Evolutionary conservation across 495 filamentous ascomycete genomes (phyloP).

Genomic region (Chaetomidium leptoderma): DNA sequence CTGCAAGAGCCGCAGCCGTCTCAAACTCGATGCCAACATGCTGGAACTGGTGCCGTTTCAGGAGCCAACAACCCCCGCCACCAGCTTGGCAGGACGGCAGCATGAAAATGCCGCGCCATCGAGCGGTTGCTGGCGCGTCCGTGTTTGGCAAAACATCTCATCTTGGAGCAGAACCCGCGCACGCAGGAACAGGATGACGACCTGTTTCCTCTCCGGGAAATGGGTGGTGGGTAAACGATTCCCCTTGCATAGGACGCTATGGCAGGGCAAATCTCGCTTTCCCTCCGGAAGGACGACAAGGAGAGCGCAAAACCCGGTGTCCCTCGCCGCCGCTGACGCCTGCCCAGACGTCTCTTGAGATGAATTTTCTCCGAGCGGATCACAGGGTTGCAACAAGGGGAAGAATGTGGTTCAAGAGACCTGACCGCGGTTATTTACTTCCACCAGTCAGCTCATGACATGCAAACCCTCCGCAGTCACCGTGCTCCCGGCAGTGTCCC

Average conservation of each 20-base stretch:
- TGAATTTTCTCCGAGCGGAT: conserved; percentile 17
- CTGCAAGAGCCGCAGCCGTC: conserved; percentile 1
- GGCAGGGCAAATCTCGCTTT: not conserved
- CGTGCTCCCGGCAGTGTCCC: not conserved
- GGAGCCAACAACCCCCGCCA: not conserved
- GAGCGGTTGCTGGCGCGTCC: not conserved
- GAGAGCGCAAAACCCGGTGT: not conserved
- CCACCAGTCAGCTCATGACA: conserved; percentile 1
- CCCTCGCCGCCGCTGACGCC: not conserved
- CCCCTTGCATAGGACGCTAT: not conserved
- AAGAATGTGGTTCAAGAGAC: too few relatives aligned
- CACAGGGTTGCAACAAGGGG: not conserved
- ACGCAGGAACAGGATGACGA: not conserved
- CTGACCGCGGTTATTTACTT: not conserved
- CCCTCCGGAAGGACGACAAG: not conserved
- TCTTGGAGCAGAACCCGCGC: too few relatives aligned
- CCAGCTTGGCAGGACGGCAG: not conserved
- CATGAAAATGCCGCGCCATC: not conserved
- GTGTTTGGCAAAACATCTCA: too few relatives aligned
- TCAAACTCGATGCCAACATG: conserved; percentile 8
- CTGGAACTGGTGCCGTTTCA: conserved; percentile 19
- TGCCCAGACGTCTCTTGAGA: conserved; percentile 6
- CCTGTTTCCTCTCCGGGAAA: not conserved
- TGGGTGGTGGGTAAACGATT: not conserved
- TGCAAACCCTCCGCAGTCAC: not conserved